Conservation (phyloP, 2,329 filamentous ascomycete species). For the Aspergillus sp. region DNA sequence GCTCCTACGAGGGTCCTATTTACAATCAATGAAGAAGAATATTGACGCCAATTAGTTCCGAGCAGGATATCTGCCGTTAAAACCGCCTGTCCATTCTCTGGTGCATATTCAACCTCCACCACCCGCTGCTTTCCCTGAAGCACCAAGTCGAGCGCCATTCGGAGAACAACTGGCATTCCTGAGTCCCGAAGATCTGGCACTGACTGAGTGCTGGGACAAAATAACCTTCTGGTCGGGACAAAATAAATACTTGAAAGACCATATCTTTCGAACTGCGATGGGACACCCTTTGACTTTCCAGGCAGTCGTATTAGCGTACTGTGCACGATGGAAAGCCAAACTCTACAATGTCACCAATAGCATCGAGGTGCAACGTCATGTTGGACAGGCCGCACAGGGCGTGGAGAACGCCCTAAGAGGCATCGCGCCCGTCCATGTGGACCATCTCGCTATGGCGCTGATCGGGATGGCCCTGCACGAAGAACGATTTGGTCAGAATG, state of each 20-base stretch:
- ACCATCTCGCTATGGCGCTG: slow-evolving; percentile 26
- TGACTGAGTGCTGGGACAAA: slow-evolving; percentile 29
- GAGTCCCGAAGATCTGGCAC: slow-evolving; percentile 21
- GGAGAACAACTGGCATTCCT: slow-evolving; percentile 20
- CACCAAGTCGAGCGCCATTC: slow-evolving; percentile 26
- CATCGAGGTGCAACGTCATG: slow-evolving; percentile 20
- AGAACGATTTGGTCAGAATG: slow-evolving; percentile 29
- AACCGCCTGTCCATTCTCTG: slow-evolving; percentile 5
- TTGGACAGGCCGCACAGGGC: slow-evolving; percentile 18
- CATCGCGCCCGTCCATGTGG: slow-evolving; percentile 14
- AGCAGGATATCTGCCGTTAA: slow-evolving; percentile 1
- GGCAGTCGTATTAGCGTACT: slow-evolving; percentile 29
- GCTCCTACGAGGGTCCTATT: not conserved
- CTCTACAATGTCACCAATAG: slow-evolving; percentile 16
- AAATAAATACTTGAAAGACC: slow-evolving; percentile 30
- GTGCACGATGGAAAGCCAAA: slow-evolving; percentile 29
- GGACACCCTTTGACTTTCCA: slow-evolving; percentile 29
- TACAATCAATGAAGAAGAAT: not conserved
- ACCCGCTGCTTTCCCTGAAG: slow-evolving; percentile 20
- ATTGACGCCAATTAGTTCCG: not conserved
- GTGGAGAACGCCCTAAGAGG: slow-evolving; percentile 21
- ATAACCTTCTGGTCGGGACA: slow-evolving; percentile 37
- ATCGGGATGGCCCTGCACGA: slow-evolving; percentile 32
- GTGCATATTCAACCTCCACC: slow-evolving; percentile 9
- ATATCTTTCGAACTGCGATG: slow-evolving; percentile 28